phyloP scores from a whole-genome alignment of 495 filamentous ascomycete species.

The Cetradonia linearis region DNA sequence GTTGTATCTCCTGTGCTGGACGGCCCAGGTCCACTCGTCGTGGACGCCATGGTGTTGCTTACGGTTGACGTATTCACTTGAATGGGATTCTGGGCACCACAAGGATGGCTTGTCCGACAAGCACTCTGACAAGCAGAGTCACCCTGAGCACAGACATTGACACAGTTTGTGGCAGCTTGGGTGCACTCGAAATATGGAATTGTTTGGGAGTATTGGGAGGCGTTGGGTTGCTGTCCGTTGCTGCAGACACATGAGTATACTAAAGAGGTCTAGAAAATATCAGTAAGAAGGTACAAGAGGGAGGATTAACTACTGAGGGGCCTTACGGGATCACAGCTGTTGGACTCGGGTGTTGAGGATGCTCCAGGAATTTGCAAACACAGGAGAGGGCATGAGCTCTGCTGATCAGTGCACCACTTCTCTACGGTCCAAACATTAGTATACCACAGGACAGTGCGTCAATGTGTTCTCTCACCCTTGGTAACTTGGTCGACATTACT shows the following conservation, averaged over 20 bases:
- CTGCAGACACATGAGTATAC: slow-evolving; percentile 65
- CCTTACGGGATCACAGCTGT: slow-evolving; percentile 67
- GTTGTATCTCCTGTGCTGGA: slow-evolving; percentile 25
- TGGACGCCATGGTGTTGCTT: slow-evolving; percentile 38
- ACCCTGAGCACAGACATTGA: slow-evolving; percentile 42
- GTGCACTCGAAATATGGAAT: slow-evolving; percentile 79
- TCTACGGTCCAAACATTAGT: slow-evolving; percentile 34
- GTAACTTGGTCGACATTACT: slow-evolving; percentile 41
- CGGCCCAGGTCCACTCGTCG: slow-evolving; percentile 32
- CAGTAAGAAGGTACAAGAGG: not conserved
- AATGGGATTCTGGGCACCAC: slow-evolving; percentile 64
- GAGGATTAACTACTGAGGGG: slow-evolving; percentile 5
- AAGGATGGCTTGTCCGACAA: slow-evolving; percentile 66
- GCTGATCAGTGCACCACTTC: slow-evolving; percentile 61
- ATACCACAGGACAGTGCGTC: not conserved
- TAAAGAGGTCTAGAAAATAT: slow-evolving; percentile 46
- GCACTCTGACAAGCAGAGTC: slow-evolving; percentile 49
- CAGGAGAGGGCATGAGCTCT: slow-evolving; percentile 61
- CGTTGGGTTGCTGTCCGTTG: slow-evolving; percentile 61
- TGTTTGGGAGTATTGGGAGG: slow-evolving; percentile 74
- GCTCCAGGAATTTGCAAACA: slow-evolving; percentile 58
- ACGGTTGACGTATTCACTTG: slow-evolving; percentile 43
- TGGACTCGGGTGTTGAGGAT: slow-evolving; percentile 40
- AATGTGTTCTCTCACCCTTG: slow-evolving; percentile 31
- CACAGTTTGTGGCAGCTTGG: slow-evolving; percentile 61